Evolutionary conservation across 2,329 filamentous ascomycete genomes (phyloP), one percentile per base, ranked within the genome.

Genomic region (Penicillium sp.): DNA sequence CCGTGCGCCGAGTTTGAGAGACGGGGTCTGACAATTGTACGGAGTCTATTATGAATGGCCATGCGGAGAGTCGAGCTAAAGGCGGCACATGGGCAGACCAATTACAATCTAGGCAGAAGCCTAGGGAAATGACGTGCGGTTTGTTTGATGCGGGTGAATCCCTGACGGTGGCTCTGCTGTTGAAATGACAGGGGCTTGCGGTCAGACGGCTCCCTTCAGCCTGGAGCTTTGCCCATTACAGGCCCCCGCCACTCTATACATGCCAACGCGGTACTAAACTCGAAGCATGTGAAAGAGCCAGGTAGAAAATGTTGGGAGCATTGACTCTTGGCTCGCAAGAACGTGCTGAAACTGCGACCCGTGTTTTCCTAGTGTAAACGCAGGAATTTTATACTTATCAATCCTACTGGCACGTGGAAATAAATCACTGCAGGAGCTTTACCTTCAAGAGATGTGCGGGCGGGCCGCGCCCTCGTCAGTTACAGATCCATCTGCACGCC

Each of bases 401-500:
- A 7, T 27, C 22, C 20, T 35, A 33, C 18, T 40, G 39, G 18
- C 11, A 44, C 16, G 43, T 27, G 30, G 40, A 41, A 42, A 20
- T 42, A 30, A 22, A 48, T 3, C 24, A 18, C 28, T 28, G 33
- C 25, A 33, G 13, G 27, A 35, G 16, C 22, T 24, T 5, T 39
- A 14, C 14, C 18, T 35, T 46, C 22, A 30, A 36, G 33, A 33
- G 22, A 22, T 13, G 38, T 49, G 38, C 30, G 11, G 11, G 10
- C 35, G 20, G 38, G 39, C 28, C 31, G 30, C n/a, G 39, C 13
- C 16, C n/a, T 48, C 45, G 28, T 45, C 46, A 36, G 24, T 27
- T 14, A 53, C 45, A 50, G 33, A 53, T 58, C 56, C 46, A 22
- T n/a, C n/a, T n/a, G n/a, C n/a, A n/a, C n/a, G n/a, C n/a, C n/a